Conservation (phyloP, 192 early-diverging fungal species). For the Paraglomus brasilianum region DNA sequence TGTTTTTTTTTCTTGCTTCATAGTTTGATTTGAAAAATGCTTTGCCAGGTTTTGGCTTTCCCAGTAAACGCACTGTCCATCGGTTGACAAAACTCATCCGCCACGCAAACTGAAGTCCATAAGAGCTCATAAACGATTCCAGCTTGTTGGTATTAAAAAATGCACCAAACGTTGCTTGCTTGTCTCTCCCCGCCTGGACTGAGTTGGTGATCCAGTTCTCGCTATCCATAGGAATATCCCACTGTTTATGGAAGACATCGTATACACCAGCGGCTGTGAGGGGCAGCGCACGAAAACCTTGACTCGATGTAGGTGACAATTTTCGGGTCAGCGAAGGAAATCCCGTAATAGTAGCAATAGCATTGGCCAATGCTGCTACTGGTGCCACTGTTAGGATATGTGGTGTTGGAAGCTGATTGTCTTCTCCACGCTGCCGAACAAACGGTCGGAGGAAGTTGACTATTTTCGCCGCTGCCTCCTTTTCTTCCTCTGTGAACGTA, state of each 20-base stretch:
- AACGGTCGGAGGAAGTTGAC: slow-evolving; percentile 25
- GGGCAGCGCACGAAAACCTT: neutral
- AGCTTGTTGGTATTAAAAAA: slow-evolving; percentile 5
- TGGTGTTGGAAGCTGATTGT: slow-evolving; percentile 17
- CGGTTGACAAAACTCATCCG: neutral
- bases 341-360: slow-evolving; percentile 20
- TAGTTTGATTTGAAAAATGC: neutral
- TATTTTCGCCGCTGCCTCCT: slow-evolving; percentile 13
- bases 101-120: neutral
- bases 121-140: neutral
- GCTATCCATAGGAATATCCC: neutral
- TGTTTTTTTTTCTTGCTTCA: slow-evolving; percentile 9
- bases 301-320: slow-evolving; percentile 8
- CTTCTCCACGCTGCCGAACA: slow-evolving; percentile 21
- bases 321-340: slow-evolving; percentile 21
- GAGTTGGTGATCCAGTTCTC: too few relatives aligned
- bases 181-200: too few relatives aligned
- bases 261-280: slow-evolving; percentile 18
- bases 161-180: neutral
- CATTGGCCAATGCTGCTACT: slow-evolving; percentile 20
- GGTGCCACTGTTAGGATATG: slow-evolving; percentile 28
- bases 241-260: neutral
- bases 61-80: neutral
- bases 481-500: slow-evolving; percentile 23
- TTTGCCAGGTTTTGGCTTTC: slow-evolving; percentile 4